Conservation (phyloP, 192 early-diverging fungal genomes). For the Coemansia sp. region DNA sequence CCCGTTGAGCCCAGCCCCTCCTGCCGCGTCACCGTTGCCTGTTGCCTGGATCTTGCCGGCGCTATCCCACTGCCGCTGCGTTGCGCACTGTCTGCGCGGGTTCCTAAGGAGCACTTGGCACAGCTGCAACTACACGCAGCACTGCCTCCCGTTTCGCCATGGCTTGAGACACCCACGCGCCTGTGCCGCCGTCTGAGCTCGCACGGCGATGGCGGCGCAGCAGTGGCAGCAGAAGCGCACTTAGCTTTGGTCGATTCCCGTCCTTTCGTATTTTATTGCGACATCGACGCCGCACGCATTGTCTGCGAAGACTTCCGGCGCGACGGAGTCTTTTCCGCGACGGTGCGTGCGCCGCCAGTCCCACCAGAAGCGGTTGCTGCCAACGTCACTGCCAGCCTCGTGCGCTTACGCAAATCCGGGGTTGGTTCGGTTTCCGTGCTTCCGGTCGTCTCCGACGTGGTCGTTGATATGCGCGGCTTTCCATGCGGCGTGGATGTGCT, state of each 20-base stretch:
- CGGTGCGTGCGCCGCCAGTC: background rate
- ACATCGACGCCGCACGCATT: constrained; percentile 14
- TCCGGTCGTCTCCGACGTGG: constrained; percentile 42
- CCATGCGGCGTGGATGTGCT: constrained; percentile 25
- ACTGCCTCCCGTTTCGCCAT: constrained; percentile 14
- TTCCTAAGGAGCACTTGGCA: constrained; percentile 21
- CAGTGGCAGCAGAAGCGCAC: constrained; percentile 14
- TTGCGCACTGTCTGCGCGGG: constrained; percentile 24
- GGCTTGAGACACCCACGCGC: constrained; percentile 19
- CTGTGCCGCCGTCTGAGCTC: background rate
- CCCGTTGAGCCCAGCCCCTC: constrained; percentile 44
- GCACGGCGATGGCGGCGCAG: background rate
- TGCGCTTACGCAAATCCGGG: constrained; percentile 41
- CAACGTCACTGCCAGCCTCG: background rate
- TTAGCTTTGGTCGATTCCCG: constrained; percentile 25
- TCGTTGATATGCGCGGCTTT: constrained; percentile 22
- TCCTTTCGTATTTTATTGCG: constrained; percentile 13
- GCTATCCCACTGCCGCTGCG: constrained; percentile 44
- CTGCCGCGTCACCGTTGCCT: constrained; percentile 39
- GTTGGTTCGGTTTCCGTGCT: constrained; percentile 3
- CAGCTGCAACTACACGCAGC: constrained; percentile 6
- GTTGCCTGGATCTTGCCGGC: constrained; percentile 38
- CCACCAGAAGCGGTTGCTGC: too few relatives aligned
- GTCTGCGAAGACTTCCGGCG: constrained; percentile 9
- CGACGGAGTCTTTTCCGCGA: background rate